phyloP scores from a whole-genome alignment of 331 rosid genomes.

The Stylosanthes scabra region DNA sequence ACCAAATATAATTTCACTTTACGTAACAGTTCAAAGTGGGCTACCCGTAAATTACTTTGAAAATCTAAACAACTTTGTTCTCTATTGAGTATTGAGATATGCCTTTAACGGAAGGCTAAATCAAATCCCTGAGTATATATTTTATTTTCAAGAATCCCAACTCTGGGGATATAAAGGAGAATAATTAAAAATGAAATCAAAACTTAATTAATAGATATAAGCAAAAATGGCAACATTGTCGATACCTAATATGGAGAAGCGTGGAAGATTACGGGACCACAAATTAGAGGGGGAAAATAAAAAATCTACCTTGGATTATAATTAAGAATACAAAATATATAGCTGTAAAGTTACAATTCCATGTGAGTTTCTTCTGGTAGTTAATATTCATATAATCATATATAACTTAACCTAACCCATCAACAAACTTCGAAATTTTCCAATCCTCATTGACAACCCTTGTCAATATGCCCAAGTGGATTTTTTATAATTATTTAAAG shows the following conservation, averaged over 20 bases:
- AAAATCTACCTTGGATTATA: slow-evolving; percentile 13
- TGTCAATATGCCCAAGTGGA: not conserved
- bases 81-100: slow-evolving; percentile 31
- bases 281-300: not conserved
- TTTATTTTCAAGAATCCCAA: slow-evolving; percentile 33
- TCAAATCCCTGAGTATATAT: slow-evolving; percentile 12
- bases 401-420: slow-evolving; percentile 3
- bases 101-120: slow-evolving; percentile 35
- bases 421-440: slow-evolving; percentile 4
- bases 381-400: not conserved
- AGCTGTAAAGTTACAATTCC: slow-evolving; percentile 53
- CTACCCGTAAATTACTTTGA: slow-evolving; percentile 31
- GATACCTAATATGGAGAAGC: slow-evolving; percentile 27
- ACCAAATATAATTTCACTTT: slow-evolving; percentile 12
- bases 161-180: not conserved
- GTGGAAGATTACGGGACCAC: slow-evolving; percentile 46
- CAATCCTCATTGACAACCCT: slow-evolving; percentile 5
- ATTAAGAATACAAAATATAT: slow-evolving; percentile 41
- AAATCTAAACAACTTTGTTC: slow-evolving; percentile 33
- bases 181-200: too few species aligned
- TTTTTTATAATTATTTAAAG: not conserved
- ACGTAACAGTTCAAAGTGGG: slow-evolving; percentile 37
- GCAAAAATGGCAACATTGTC: slow-evolving; percentile 9
- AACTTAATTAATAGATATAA: not conserved
- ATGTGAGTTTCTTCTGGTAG: slow-evolving; percentile 36